Base-by-base conservation (phyloP, 768 basidiomycete species). In the Lactarius vividus region DNA sequence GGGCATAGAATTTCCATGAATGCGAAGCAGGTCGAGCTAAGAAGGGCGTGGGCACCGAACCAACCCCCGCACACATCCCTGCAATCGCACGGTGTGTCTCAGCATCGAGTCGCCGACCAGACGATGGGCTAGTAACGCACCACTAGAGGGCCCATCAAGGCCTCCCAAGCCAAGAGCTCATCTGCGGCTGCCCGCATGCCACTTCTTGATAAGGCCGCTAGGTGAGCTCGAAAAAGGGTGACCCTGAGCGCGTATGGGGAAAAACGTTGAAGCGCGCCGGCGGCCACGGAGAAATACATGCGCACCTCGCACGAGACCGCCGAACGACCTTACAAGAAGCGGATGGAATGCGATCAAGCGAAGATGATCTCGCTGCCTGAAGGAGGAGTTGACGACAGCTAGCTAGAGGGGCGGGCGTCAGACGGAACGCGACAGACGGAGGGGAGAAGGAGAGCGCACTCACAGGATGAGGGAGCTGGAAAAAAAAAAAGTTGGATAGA, bases 291-390 rank as follows among this genome's bases (percentile, higher is more conserved):
- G 59, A 49, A 37, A 57, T 3, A 55, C 1, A 39, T 26, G 70
- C 71, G n/a, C 55, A 75, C 77, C 73, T 71, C 65, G 65, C 67
- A 56, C 72, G 77, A 78, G 76, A 71, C 76, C 76, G 69, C 72
- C 76, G 69, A 65, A 73, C 76, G 76, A 73, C 75, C 77, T 76
- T 76, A 78, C 75, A 78, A 75, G 76, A 78, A 78, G 77, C 76
- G 70, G 74, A 77, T 77, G 77, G 76, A 76, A 76, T 71, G 75
- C 66, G 72, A 69, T 72, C 70, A 70, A 59, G 63, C 69, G 74
- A 70, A 74, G 74, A 70, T 70, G 73, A 75, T 65, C 71, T 70
- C 64, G 66, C 69, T 62, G 53, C 71, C 67, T 63, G 65, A 67
- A 71, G 71, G 74, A 70, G 61, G 60, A 60, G 64, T 61, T 71